phyloP scores from a whole-genome alignment of 208 protist genomes.

The Angomonas deanei region DNA sequence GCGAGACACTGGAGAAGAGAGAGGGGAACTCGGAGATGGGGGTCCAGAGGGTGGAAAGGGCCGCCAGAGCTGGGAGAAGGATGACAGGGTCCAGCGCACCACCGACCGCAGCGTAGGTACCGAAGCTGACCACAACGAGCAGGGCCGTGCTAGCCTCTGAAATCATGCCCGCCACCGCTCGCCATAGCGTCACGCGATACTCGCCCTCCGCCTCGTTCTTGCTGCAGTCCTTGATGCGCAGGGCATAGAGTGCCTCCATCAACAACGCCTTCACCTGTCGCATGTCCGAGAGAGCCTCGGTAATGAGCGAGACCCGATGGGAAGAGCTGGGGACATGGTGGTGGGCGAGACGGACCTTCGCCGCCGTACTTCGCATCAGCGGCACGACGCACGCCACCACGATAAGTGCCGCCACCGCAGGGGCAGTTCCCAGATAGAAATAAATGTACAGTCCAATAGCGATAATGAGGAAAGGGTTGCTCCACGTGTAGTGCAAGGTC shows the following conservation, averaged over 20 bases:
- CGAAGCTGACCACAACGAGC: slow-evolving; percentile 23
- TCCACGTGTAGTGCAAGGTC: slow-evolving; percentile 55
- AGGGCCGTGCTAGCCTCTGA: slow-evolving; percentile 18
- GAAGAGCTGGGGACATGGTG: slow-evolving; percentile 11
- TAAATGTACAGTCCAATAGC: slow-evolving; percentile 27
- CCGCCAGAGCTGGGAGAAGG: slow-evolving; percentile 35
- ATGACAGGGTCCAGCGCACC: slow-evolving; percentile 10
- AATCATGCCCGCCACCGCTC: slow-evolving; percentile 19
- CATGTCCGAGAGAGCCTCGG: slow-evolving; percentile 27
- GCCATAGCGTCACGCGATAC: slow-evolving; percentile 27
- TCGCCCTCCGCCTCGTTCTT: slow-evolving; percentile 16
- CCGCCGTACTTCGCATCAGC: slow-evolving; percentile 16
- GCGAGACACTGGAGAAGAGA: slow-evolving; percentile 37
- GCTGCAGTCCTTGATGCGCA: slow-evolving; percentile 23
- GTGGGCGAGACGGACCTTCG: slow-evolving; percentile 23
- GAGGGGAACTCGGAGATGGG: slow-evolving; percentile 43
- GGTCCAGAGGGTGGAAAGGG: slow-evolving; percentile 32
- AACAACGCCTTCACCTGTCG: slow-evolving; percentile 58
- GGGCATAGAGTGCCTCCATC: slow-evolving; percentile 28
- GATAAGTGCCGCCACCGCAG: slow-evolving; percentile 26
- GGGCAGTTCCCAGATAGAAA: slow-evolving; percentile 29
- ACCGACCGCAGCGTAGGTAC: slow-evolving; percentile 11
- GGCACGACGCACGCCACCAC: slow-evolving; percentile 26
- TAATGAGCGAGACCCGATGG: slow-evolving; percentile 34
- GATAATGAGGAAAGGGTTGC: slow-evolving; percentile 29